Evolutionary conservation across 805 yeast species (phyloP).

Genomic region (Clavispora phyllophila): DNA sequence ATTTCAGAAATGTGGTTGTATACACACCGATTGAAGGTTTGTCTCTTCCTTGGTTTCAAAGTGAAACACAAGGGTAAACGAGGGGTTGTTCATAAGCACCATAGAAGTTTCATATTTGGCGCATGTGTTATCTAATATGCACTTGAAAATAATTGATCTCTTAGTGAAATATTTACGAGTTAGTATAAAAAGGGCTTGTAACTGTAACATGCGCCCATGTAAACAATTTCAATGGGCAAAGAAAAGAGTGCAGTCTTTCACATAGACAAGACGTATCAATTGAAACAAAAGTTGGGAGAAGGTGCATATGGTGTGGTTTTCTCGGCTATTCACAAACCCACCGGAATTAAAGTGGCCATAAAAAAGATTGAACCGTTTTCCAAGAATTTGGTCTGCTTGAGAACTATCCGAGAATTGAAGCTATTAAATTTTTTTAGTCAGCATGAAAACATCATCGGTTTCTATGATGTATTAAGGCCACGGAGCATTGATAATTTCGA

Average conservation of each 20-base stretch:
- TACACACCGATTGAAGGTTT: too few species aligned
- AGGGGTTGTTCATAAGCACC: not conserved
- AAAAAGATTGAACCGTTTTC: slow-evolving; percentile 72
- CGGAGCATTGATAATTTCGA: slow-evolving; percentile 50
- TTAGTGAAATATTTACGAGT: not conserved
- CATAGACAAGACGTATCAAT: slow-evolving; percentile 56
- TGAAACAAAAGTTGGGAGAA: slow-evolving; percentile 62
- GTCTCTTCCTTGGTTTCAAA: not conserved
- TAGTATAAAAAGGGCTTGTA: not conserved
- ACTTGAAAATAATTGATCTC: not conserved
- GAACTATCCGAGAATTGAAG: slow-evolving; percentile 69
- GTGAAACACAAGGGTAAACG: not conserved
- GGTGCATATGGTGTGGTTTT: slow-evolving; percentile 83
- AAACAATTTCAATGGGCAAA: not conserved
- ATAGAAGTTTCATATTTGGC: not conserved
- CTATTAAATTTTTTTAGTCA: slow-evolving; percentile 56
- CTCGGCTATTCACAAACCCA: slow-evolving; percentile 58
- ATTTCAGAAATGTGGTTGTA: too few species aligned
- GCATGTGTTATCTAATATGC: not conserved
- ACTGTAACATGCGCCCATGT: not conserved
- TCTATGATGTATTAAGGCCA: slow-evolving; percentile 66
- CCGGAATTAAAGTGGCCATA: slow-evolving; percentile 65
- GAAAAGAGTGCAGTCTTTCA: slow-evolving; percentile 42
- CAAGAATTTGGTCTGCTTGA: slow-evolving; percentile 56
- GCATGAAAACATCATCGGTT: slow-evolving; percentile 69